A percentile compares a stretch with the other conserved stretches of the same genome.
Conservation (phyloP, 495 filamentous ascomycete genomes). For the Glarea lozoyensis region DNA sequence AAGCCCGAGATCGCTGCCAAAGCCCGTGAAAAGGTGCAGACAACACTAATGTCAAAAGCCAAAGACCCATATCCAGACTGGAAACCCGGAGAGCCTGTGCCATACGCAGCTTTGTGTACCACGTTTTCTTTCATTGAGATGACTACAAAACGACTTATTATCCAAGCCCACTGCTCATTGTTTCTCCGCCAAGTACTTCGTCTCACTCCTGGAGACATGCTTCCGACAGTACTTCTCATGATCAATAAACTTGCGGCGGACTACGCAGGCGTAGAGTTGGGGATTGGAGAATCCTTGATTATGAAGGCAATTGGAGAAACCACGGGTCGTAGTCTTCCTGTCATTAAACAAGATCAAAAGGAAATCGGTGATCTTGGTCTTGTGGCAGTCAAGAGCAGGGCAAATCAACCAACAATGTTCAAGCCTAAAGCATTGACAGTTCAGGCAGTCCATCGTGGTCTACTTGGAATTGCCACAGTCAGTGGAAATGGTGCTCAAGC, state of each 20-base stretch:
- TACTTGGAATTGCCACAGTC: conserved; percentile 81
- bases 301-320: conserved; percentile 97
- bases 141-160: conserved; percentile 82
- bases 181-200: conserved; percentile 90
- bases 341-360: conserved; percentile 90
- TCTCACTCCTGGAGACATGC: conserved; percentile 78
- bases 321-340: conserved; percentile 74
- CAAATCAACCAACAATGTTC: conserved; percentile 94
- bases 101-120: conserved; percentile 88
- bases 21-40: conserved; percentile 76
- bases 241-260: conserved; percentile 96
- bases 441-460: conserved; percentile 73
- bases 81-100: conserved; percentile 78
- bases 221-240: conserved; percentile 87
- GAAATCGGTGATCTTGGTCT: conserved; percentile 93
- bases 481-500: conserved; percentile 82
- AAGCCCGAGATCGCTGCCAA: conserved; percentile 69
- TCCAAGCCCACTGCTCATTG: conserved; percentile 76
- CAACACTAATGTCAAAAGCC: conserved; percentile 49
- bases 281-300: conserved; percentile 93
- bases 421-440: conserved; percentile 89
- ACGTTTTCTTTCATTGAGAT: conserved; percentile 92
- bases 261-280: conserved; percentile 90
- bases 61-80: conserved; percentile 92
- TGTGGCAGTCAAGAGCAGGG: conserved; percentile 89